A percentile compares a stretch with the other conserved stretches of the same genome.
Evolutionary conservation across 1,284 basidiomycete species (phyloP).

Genomic region (Schizophyllum commune): DNA sequence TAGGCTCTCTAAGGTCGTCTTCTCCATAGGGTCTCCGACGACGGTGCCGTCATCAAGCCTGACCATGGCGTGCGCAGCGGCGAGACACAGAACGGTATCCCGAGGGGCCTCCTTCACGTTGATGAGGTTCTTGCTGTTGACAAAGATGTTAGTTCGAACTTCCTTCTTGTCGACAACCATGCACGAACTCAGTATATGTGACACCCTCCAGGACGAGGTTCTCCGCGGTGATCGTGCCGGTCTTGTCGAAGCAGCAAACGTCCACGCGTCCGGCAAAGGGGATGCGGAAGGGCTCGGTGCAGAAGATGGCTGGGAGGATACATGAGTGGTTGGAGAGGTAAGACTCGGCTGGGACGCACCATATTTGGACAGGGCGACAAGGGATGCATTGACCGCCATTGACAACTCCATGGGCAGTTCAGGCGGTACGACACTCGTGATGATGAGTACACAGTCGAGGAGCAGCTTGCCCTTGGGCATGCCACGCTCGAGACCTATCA

Average conservation of each 20-base stretch:
- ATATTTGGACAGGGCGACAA: constrained; percentile 89
- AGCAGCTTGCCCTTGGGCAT: constrained; percentile 90
- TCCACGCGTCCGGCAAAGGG: constrained; percentile 90
- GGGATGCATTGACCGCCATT: constrained; percentile 87
- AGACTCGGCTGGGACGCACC: constrained; percentile 36
- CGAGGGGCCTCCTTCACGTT: constrained; percentile 70
- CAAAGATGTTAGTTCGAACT: constrained; percentile 25
- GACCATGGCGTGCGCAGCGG: constrained; percentile 93
- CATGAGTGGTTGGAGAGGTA: constrained; percentile 4
- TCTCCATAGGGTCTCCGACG: constrained; percentile 99
- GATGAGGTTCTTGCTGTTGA: constrained; percentile 61
- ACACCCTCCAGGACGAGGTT: constrained; percentile 92
- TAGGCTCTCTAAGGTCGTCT: constrained; percentile 88
- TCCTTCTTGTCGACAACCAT: not conserved
- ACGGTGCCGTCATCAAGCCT: constrained; percentile 87
- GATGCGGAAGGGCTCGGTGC: constrained; percentile 95
- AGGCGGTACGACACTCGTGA: constrained; percentile 93
- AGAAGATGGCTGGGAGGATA: constrained; percentile 75
- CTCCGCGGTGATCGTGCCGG: constrained; percentile 93
- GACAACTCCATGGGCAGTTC: constrained; percentile 96
- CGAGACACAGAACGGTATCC: constrained; percentile 84
- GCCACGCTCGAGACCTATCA: constrained; percentile 70
- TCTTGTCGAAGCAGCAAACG: constrained; percentile 97
- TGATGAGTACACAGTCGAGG: constrained; percentile 89
- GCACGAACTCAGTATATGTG: constrained; percentile 73